Evolutionary conservation across 164 flowering plant genomes (phyloP).

Genomic region (Santalum album): DNA sequence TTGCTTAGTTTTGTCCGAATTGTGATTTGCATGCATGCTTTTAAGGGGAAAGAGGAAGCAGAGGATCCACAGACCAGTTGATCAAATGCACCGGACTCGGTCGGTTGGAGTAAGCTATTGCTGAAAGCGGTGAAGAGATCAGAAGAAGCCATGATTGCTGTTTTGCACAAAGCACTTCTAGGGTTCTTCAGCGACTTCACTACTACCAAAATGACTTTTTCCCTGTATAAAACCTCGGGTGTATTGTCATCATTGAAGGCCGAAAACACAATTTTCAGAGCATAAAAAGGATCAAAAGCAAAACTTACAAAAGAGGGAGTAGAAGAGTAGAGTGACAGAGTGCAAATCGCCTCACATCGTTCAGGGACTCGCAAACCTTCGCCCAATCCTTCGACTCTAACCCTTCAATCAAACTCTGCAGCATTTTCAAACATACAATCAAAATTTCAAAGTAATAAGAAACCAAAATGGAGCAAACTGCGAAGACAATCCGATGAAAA

Average conservation of each 20-base stretch:
- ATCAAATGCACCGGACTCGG: constrained; percentile 44
- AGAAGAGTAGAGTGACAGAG: constrained; percentile 48
- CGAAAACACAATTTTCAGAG: neutral
- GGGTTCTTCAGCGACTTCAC: constrained; percentile 92
- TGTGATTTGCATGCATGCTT: too few species aligned
- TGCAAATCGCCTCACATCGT: constrained; percentile 57
- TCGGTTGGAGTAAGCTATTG: constrained; percentile 42
- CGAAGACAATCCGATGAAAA: too few species aligned
- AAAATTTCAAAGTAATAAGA: neutral
- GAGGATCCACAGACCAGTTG: constrained; percentile 36
- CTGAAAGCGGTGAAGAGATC: constrained; percentile 64
- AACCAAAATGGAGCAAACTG: neutral
- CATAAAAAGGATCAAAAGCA: neutral
- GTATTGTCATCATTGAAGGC: neutral
- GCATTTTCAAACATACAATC: neutral
- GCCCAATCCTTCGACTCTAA: constrained; percentile 80
- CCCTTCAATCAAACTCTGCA: constrained; percentile 52
- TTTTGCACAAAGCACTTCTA: constrained; percentile 85
- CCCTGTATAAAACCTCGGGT: constrained; percentile 27
- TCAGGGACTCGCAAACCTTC: constrained; percentile 71
- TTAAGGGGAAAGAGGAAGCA: too few species aligned
- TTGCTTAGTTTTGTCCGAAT: too few species aligned
- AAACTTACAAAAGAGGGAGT: constrained; percentile 57
- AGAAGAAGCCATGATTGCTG: constrained; percentile 85
- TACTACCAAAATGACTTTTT: constrained; percentile 47